Evolutionary conservation across 2,329 filamentous ascomycete genomes (phyloP).

Genomic region (Teratosphaeria pseudoeucalypti): DNA sequence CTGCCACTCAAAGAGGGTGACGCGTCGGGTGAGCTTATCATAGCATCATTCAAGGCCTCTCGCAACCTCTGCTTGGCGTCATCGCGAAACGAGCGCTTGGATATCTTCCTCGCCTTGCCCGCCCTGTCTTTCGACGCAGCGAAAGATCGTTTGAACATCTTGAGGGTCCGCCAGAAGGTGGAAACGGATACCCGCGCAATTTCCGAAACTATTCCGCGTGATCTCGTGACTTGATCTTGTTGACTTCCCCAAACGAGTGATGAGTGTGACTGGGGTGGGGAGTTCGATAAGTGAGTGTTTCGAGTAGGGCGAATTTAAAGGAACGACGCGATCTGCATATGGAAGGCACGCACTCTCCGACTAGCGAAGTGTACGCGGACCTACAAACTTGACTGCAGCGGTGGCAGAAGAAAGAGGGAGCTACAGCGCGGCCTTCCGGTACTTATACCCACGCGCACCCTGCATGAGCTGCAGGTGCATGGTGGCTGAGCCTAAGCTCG

Average conservation of each 20-base stretch:
- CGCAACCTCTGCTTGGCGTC: constrained; percentile 78
- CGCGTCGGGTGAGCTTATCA: constrained; percentile 28
- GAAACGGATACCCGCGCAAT: background rate
- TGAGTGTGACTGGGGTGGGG: constrained; percentile 34
- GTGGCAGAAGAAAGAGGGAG: constrained; percentile 14
- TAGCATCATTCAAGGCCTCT: constrained; percentile 59
- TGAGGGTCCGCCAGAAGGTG: constrained; percentile 20
- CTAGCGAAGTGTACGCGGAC: constrained; percentile 10
- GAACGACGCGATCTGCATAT: constrained; percentile 43
- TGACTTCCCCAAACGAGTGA: constrained; percentile 32
- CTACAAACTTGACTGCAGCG: constrained; percentile 22
- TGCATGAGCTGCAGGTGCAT: background rate
- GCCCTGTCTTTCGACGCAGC: constrained; percentile 71
- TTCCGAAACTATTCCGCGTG: constrained; percentile 5
- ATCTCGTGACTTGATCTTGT: constrained; percentile 3
- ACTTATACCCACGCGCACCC: background rate
- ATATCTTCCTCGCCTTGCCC: constrained; percentile 73
- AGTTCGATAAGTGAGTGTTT: constrained; percentile 32
- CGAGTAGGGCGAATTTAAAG: constrained; percentile 25
- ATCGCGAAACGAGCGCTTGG: constrained; percentile 67
- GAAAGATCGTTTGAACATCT: constrained; percentile 92
- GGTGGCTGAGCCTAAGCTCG: background rate
- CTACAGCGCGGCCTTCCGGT: background rate
- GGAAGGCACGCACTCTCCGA: background rate
- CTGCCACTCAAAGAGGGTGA: constrained; percentile 23